Conservation (phyloP, 2,329 filamentous ascomycete genomes). For the Arthrobotrys musiformis region DNA sequence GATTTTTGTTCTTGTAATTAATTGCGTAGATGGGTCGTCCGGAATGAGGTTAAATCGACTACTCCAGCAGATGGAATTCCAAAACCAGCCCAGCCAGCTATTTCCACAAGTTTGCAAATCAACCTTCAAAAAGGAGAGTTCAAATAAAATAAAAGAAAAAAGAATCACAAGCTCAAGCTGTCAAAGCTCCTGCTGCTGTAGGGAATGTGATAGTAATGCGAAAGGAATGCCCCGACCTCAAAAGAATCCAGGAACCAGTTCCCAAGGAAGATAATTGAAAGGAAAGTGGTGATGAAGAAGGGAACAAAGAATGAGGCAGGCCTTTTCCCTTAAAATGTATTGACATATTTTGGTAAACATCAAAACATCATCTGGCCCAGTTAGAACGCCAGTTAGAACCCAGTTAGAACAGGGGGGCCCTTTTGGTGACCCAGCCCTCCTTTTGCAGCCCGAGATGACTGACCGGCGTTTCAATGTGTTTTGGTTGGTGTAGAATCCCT, state of each 20-base stretch:
- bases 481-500: conserved; percentile 35
- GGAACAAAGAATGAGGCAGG: conserved; percentile 13
- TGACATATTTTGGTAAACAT: conserved; percentile 17
- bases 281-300: conserved; percentile 11
- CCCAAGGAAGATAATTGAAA: conserved; percentile 18
- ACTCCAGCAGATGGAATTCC: conserved; percentile 13
- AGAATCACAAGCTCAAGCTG: conserved; percentile 27
- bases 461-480: conserved; percentile 40
- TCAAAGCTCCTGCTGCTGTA: conserved; percentile 1
- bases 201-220: conserved; percentile 5
- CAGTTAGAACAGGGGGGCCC: no score
- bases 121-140: no score
- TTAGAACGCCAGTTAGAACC: no score
- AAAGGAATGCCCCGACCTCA: conserved; percentile 12
- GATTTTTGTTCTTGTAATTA: background rate
- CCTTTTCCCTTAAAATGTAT: conserved; percentile 3
- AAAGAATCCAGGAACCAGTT: conserved; percentile 28
- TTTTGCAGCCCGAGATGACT: conserved; percentile 25
- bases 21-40: conserved; percentile 2
- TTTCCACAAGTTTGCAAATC: no score
- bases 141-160: background rate
- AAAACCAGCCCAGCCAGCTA: conserved; percentile 23
- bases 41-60: conserved; percentile 38
- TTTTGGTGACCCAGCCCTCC: conserved; percentile 32
- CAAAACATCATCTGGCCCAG: conserved; percentile 30